Conservation (phyloP, 495 filamentous ascomycete genomes). For the Wilcoxina mikolae region DNA sequence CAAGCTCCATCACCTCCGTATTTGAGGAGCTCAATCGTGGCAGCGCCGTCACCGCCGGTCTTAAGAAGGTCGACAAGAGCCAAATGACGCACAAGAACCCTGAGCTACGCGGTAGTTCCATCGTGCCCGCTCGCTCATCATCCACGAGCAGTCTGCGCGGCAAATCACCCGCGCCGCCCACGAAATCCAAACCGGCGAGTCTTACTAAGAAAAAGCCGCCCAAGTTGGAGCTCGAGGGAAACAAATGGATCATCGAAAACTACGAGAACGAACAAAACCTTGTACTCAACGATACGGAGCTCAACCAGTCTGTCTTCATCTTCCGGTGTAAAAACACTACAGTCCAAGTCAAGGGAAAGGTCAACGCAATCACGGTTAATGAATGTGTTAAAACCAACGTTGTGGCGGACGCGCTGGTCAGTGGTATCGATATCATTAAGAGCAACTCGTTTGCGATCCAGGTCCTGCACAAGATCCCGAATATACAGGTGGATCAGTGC, state of each 20-base stretch:
- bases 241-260: slow-evolving; percentile 94
- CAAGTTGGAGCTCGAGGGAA: slow-evolving; percentile 82
- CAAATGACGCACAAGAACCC: slow-evolving; percentile 99
- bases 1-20: slow-evolving; percentile 55
- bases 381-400: slow-evolving; percentile 73
- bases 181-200: slow-evolving; percentile 87
- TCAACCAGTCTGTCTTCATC: slow-evolving; percentile 84
- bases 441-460: slow-evolving; percentile 82
- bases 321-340: slow-evolving; percentile 79
- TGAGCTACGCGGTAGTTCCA: slow-evolving; percentile 57
- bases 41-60: slow-evolving; percentile 63
- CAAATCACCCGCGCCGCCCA: slow-evolving; percentile 71
- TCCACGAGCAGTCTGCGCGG: slow-evolving; percentile 42
- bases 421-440: slow-evolving; percentile 85
- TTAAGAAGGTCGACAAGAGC: slow-evolving; percentile 84
- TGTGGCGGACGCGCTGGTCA: slow-evolving; percentile 78
- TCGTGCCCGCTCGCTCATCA: slow-evolving; percentile 43
- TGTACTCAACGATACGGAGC: slow-evolving; percentile 59
- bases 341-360: slow-evolving; percentile 77
- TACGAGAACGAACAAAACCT: slow-evolving; percentile 58
- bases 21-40: slow-evolving; percentile 86
- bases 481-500: slow-evolving; percentile 78
- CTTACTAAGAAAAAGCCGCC: slow-evolving; percentile 88
- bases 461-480: slow-evolving; percentile 68
- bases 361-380: slow-evolving; percentile 85